Percentiles rank a stretch among this genome's conserved stretches.
These are phyloP conservation scores for Aspergillus chevalieri DNA, from an alignment of 2,329 filamentous ascomycete genomes.

Conservation along the genomic window DNA sequence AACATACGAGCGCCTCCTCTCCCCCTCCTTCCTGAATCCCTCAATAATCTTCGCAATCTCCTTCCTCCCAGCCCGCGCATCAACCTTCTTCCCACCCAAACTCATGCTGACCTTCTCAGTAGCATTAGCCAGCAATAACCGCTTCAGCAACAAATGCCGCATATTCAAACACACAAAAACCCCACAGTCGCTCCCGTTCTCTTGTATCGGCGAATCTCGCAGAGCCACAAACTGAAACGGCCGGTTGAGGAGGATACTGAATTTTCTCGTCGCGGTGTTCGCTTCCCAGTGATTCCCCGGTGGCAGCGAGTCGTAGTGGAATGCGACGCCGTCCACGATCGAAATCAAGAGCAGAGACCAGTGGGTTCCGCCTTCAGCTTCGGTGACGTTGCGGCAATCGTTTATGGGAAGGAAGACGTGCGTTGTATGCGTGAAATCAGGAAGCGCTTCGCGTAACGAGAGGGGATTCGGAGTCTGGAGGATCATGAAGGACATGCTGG, in stretches of 20 bases:
- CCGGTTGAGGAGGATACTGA: constrained; percentile 62
- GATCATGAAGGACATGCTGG: constrained; percentile 87
- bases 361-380: constrained; percentile 85
- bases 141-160: constrained; percentile 83
- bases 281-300: constrained; percentile 72
- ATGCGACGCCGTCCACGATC: constrained; percentile 80
- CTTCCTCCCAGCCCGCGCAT: constrained; percentile 72
- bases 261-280: constrained; percentile 59
- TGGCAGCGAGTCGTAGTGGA: constrained; percentile 89
- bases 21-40: constrained; percentile 76
- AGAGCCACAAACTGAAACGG: constrained; percentile 70
- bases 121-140: constrained; percentile 70
- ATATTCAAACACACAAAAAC: constrained; percentile 95
- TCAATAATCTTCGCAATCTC: constrained; percentile 91
- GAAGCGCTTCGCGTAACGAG: constrained; percentile 62
- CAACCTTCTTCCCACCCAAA: constrained; percentile 75
- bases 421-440: constrained; percentile 71
- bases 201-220: constrained; percentile 79
- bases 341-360: constrained; percentile 92
- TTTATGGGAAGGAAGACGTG: constrained; percentile 97
- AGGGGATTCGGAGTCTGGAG: constrained; percentile 62
- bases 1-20: constrained; percentile 72
- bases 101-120: constrained; percentile 91
- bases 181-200: constrained; percentile 88
- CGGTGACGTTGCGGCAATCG: constrained; percentile 67